Evolutionary conservation across 139 green algal genomes (phyloP), one percentile per base, ranked within the genome.

Genomic region (Zygnema cylindricum): DNA sequence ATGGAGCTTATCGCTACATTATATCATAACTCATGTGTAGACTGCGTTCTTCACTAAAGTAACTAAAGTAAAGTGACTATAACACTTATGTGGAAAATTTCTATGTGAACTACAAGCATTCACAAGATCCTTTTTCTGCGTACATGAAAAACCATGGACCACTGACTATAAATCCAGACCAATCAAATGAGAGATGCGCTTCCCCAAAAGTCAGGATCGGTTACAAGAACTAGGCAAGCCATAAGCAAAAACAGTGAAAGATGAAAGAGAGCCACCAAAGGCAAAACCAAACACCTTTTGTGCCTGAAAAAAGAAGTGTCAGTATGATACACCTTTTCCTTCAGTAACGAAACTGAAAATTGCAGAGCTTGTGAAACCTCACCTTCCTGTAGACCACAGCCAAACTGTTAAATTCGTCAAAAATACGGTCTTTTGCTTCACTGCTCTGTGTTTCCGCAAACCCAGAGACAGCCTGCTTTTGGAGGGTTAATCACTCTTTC

Each of bases 401-500:
- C 21, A 99, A 92, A 0, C 92, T 94, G 93, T 99, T 98, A 89
- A 98, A 97, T 92, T 99, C 96, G 16, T 96, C 92, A 82, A 99
- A 99, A 43, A 99, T 94, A 3, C 36, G 41, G 35, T 94, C 92
- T 42, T 91, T 87, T 36, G 94, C 89, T 84, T 98, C 96, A 0
- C 92, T 84, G 33, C 88, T 93, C 43, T 93, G 89, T n/a, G 89
- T 78, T 55, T 96, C 94, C 0, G 86, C 89, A 85, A 96, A 96
- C 1, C 79, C 69, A 23, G 43, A 63, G 36, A 93, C 84, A 21
- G 76, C 42, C 1, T 86, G 82, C 71, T 91, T n/a, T 93, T 30
- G 79, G 36, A 16, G 69, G 57, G 55, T 82, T 82, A 84, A 92
- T 91, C 41, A 91, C 89, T 2, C 30, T 21, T 69, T 41, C 23